phyloP scores from a whole-genome alignment of 495 filamentous ascomycete genomes.

The Tuber melanosporum region DNA sequence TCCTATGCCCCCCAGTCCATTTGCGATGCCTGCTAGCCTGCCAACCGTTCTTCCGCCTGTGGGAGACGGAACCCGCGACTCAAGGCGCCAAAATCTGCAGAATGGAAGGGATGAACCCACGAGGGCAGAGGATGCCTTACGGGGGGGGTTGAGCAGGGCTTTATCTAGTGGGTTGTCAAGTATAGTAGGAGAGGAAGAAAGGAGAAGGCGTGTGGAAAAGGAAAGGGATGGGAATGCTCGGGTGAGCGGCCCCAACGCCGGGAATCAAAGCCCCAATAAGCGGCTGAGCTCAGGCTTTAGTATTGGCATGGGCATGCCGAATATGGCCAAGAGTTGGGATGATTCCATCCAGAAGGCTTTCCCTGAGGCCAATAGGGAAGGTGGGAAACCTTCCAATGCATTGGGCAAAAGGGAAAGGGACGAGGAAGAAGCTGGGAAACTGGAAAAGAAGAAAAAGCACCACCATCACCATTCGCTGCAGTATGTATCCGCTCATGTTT shows the following conservation, averaged over 20 bases:
- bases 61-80: constrained; percentile 42
- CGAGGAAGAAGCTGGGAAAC: constrained; percentile 41
- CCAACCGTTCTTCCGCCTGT: constrained; percentile 44
- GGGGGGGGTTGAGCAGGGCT: constrained; percentile 45
- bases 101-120: constrained; percentile 46
- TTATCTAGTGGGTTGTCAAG: constrained; percentile 28
- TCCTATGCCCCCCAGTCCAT: constrained; percentile 47
- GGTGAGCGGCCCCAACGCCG: constrained; percentile 22
- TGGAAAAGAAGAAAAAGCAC: constrained; percentile 41
- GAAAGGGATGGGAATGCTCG: constrained; percentile 34
- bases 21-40: constrained; percentile 46
- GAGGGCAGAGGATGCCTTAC: constrained; percentile 55
- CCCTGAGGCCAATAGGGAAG: constrained; percentile 27
- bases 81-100: constrained; percentile 35
- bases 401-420: constrained; percentile 37
- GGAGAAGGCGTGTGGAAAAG: constrained; percentile 30
- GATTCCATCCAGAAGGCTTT: constrained; percentile 33
- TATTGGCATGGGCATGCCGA: constrained; percentile 29
- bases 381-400: constrained; percentile 18
- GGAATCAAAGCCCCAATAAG: constrained; percentile 32
- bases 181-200: constrained; percentile 16
- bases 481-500: constrained; percentile 38
- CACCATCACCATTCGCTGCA: constrained; percentile 48
- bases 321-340: constrained; percentile 30
- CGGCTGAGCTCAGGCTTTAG: constrained; percentile 21